Percentiles rank a stretch among this genome's conserved stretches.
Evolutionary conservation across 2,329 filamentous ascomycete species (phyloP).

Genomic region (Zymoseptoria brevis): DNA sequence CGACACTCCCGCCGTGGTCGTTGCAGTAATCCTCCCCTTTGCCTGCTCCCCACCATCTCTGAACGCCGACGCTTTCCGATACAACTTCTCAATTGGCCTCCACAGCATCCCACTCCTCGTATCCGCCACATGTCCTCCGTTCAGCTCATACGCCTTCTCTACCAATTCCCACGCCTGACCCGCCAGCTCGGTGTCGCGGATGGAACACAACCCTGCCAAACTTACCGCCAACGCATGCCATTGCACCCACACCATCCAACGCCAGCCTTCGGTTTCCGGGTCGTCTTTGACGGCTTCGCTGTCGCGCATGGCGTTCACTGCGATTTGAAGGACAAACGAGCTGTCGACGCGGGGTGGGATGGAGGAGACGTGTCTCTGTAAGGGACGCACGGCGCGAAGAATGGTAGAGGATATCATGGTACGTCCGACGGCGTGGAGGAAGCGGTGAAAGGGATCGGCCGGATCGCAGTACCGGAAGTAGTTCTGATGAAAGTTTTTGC

Average conservation of each 20-base stretch:
- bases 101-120: constrained; percentile 44
- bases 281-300: constrained; percentile 29
- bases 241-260: constrained; percentile 48
- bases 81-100: constrained; percentile 47
- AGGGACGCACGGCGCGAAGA: constrained; percentile 22
- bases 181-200: constrained; percentile 39
- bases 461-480: constrained; percentile 21
- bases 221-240: constrained; percentile 49
- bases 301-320: constrained; percentile 41
- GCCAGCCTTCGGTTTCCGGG: constrained; percentile 34
- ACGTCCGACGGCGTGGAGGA: constrained; percentile 16
- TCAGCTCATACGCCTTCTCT: constrained; percentile 39
- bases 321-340: constrained; percentile 24
- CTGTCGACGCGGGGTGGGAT: constrained; percentile 22
- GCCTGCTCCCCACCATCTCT: constrained; percentile 9
- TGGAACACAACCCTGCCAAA: constrained; percentile 44
- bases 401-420: constrained; percentile 19
- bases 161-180: constrained; percentile 44
- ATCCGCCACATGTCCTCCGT: constrained; percentile 43
- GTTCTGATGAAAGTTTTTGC: constrained; percentile 13
- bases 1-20: background rate
- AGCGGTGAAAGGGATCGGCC: constrained; percentile 16
- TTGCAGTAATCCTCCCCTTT: background rate
- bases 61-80: constrained; percentile 38
- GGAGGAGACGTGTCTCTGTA: constrained; percentile 18